phyloP scores from a whole-genome alignment of 805 yeast genomes.

The Metschnikowia sp. region DNA sequence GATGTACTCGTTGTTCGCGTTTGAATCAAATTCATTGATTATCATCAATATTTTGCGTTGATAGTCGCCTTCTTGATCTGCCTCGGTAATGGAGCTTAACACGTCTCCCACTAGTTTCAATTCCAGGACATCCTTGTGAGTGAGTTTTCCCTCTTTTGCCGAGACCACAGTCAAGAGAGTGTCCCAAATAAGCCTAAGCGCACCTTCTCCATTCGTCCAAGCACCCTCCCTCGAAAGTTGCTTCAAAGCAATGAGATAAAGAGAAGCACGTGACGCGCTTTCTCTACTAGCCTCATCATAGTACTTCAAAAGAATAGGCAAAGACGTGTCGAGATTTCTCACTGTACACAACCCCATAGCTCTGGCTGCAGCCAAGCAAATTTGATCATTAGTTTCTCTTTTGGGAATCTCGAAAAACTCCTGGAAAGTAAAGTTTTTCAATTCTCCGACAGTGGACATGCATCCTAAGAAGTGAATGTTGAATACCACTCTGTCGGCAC shows the following conservation, averaged over 20 bases:
- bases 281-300: slow-evolving; percentile 7
- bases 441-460: slow-evolving; percentile 27
- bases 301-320: slow-evolving; percentile 35
- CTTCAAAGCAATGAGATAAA: slow-evolving; percentile 21
- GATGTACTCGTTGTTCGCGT: slow-evolving; percentile 11
- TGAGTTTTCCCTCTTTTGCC: slow-evolving; percentile 4
- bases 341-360: slow-evolving; percentile 50
- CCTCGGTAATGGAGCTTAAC: slow-evolving; percentile 25
- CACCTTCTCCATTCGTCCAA: background rate
- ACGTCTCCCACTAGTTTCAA: slow-evolving; percentile 37
- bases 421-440: slow-evolving; percentile 24
- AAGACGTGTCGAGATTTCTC: slow-evolving; percentile 33
- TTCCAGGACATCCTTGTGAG: slow-evolving; percentile 19
- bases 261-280: slow-evolving; percentile 9
- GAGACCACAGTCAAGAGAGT: slow-evolving; percentile 8
- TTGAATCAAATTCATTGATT: slow-evolving; percentile 8
- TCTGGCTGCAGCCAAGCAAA: slow-evolving; percentile 48
- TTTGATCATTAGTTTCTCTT: slow-evolving; percentile 27
- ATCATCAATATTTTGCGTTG: slow-evolving; percentile 17
- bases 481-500: slow-evolving; percentile 24
- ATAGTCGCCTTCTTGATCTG: slow-evolving; percentile 13
- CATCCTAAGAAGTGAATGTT: slow-evolving; percentile 48
- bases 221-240: slow-evolving; percentile 19
- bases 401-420: slow-evolving; percentile 34
- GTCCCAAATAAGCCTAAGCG: slow-evolving; percentile 12